Evolutionary conservation across 805 yeast genomes (phyloP), one percentile per base, ranked within the genome.

Genomic region (Candida silvatica): DNA sequence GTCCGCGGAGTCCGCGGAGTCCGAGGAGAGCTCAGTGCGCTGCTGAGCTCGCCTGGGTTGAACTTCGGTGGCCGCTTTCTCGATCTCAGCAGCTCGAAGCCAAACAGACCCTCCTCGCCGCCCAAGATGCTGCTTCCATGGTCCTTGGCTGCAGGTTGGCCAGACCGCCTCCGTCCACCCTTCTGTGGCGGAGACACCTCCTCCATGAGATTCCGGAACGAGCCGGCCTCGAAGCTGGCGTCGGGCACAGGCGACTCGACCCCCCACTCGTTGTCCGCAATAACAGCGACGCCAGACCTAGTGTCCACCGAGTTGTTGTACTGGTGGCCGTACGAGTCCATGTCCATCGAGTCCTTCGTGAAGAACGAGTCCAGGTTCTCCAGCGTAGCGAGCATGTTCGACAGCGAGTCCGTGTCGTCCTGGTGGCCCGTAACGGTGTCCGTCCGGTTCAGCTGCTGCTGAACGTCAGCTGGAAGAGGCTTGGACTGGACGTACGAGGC

Each of bases 381-480:
- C 43, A 87, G 64, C 9, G 92, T 92, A 2, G 94, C 94, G 79
- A 94, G 81, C 83, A 87, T 85, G 49, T 86, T 81, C 49, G 88
- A 82, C 47, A 87, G 65, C 0, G 94, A 80, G 38, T 80, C 86
- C 24, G 69, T 75, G 36, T 75, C 86, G 3, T 64, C 71, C n/a
- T 43, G 49, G 27, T 43, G 44, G 19, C 42, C 49, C 54, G 44
- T 38, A 61, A 61, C 17, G 58, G 63, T 42, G 68, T 61, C 42
- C 14, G 36, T 34, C 16, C 38, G 44, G 32, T 49, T 48, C 31
- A 45, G 37, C 26, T 43, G 44, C 27, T 41, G 39, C 32, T 50
- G 47, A 24, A 45, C 46, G 18, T 52, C 54, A 2, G 49, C 51
- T 31, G 55, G 38, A 11, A 52, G 30, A 12, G 51, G 54, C 36